A percentile compares a stretch with the other conserved stretches of the same genome.
Evolutionary conservation across 441 rosid species (phyloP).

Genomic region (Kokia cookei): DNA sequence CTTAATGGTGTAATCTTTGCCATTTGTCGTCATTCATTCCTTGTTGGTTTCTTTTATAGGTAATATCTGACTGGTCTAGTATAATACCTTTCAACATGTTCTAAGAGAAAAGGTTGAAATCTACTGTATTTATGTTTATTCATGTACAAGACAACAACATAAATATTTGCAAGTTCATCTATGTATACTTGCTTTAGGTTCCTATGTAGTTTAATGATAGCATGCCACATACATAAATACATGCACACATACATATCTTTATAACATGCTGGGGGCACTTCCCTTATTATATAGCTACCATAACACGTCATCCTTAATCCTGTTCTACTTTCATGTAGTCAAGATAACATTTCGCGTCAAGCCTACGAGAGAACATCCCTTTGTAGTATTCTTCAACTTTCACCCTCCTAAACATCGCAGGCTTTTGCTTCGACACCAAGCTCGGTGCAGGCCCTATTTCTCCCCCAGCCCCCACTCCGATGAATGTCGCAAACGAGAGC

Average conservation of each 20-base stretch:
- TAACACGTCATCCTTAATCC: neutral
- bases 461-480: neutral
- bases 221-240: neutral
- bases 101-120: no score
- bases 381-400: neutral
- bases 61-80: no score
- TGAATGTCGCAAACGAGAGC: conserved; percentile 4
- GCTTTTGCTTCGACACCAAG: neutral
- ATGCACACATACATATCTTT: neutral
- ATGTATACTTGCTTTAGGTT: neutral
- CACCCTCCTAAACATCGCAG: neutral
- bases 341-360: neutral
- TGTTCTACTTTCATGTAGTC: neutral
- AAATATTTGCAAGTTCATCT: neutral
- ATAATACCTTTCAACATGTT: no score
- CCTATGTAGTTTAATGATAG: neutral
- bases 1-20: no score
- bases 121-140: neutral
- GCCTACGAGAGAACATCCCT: neutral
- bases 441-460: conserved; percentile 5
- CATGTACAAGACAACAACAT: neutral
- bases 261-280: neutral
- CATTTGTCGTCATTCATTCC: no score
- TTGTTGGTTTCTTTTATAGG: no score
- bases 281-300: neutral